Evolutionary conservation across 2,329 filamentous ascomycete species (phyloP), one percentile per base, ranked within the genome.

Genomic region (Atkinsonella texensis): DNA sequence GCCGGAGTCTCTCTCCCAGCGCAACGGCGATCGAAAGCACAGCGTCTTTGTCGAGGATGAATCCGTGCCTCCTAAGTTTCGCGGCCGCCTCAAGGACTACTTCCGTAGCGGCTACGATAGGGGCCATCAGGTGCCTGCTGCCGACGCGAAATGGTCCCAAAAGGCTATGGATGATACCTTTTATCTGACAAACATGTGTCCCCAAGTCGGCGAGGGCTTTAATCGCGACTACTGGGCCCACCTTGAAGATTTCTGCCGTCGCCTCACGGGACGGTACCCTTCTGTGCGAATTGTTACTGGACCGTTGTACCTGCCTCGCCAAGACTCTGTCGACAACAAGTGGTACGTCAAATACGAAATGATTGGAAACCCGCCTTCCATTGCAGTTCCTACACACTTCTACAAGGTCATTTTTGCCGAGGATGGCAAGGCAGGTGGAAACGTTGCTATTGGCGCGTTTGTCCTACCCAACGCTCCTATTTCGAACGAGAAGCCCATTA

Each of bases 171-270:
- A 98, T 70, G 88, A 87, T 53, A 98, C 93, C 2, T 98, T 98
- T 65, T 84, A 81, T 63, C 78, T 98, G 52, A 85, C 79, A 65
- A 98, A 98, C 73, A 98, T 98, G 90, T 95, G 90, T 65, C 93
- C 93, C 33, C 93, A 98, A 72, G 93, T 98, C 32, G 93, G 93
- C 58, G 89, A 96, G 65, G 93, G 93, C 53, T 98, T 98, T 77
- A 98, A 98, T 73, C 80, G 93, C 49, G 93, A 98, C 72, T 98
- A 98, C 79, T 98, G 93, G 93, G 87, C 93, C 39, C 93, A 98
- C 68, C 90, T 98, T 59, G 93, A 98, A 72, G 91, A 96, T 64
- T 98, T 97, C 64, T 96, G 91, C 71, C 81, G 93, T 10, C 76
- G 89, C 17, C 74, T 98, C 57, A 91, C 90, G 1, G 71, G 74